Percentiles rank a stretch among this genome's conserved stretches.
These are phyloP conservation scores for Claviceps cyperi DNA, from an alignment of 2,329 filamentous ascomycete genomes.

Conservation along the genomic window DNA sequence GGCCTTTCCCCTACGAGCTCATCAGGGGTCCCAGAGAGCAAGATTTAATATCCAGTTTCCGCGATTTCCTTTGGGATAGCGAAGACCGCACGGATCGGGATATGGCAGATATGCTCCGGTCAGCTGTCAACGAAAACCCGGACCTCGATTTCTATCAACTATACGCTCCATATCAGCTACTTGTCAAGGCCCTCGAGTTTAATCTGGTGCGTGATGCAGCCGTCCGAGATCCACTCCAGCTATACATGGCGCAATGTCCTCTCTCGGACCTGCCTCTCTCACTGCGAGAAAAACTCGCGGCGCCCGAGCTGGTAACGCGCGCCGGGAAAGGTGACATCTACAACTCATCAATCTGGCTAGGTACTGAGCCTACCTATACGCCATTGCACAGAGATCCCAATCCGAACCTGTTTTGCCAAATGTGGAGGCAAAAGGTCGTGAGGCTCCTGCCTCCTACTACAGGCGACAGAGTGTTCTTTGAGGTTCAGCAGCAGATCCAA, in stretches of 20 bases:
- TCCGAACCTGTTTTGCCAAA: conserved; percentile 79
- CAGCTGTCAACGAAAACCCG: conserved; percentile 11
- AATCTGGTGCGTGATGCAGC: conserved; percentile 18
- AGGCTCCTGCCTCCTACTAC: conserved; percentile 51
- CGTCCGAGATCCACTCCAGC: conserved; percentile 19
- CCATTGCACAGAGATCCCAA: conserved; percentile 89
- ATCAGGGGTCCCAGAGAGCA: conserved; percentile 13
- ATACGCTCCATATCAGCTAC: conserved; percentile 46
- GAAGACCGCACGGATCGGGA: conserved; percentile 15
- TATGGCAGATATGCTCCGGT: conserved; percentile 17
- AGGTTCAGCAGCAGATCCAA: conserved; percentile 28
- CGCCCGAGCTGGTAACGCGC: conserved; percentile 45
- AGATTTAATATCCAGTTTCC: conserved; percentile 13
- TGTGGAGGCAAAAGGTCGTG: conserved; percentile 58
- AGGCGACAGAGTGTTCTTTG: conserved; percentile 50
- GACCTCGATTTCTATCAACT: conserved; percentile 37
- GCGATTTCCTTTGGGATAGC: conserved; percentile 14
- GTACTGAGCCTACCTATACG: conserved; percentile 73
- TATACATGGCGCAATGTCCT: conserved; percentile 79
- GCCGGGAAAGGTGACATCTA: conserved; percentile 76
- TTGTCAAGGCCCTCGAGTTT: conserved; percentile 42
- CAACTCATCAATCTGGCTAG: conserved; percentile 75
- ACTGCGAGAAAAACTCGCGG: conserved; percentile 52
- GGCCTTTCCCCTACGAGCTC: conserved; percentile 25
- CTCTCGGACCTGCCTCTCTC: conserved; percentile 50